These are phyloP conservation scores for Sugiyamaella floridensis DNA, from an alignment of 805 yeast genomes.

Conservation along the genomic window DNA sequence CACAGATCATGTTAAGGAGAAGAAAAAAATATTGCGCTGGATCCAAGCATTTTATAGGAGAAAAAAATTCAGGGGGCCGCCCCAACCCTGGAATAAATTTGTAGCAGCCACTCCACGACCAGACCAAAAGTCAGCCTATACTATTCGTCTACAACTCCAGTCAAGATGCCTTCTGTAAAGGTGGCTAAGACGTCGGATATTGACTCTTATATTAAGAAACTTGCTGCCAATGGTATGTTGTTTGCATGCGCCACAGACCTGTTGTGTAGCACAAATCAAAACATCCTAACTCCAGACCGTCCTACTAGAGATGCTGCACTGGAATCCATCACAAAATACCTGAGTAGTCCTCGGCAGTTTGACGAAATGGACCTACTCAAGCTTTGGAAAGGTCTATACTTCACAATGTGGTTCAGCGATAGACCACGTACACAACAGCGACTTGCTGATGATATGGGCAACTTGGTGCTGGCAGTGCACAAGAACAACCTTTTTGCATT, in stretches of 20 bases:
- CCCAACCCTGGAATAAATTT: not conserved
- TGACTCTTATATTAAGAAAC: constrained; percentile 47
- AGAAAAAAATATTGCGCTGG: constrained; percentile 5
- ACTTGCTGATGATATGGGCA: constrained; percentile 67
- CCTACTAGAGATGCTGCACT: constrained; percentile 69
- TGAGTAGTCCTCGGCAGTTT: constrained; percentile 38
- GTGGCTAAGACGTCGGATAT: constrained; percentile 5
- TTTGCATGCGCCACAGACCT: not conserved
- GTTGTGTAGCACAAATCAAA: not conserved
- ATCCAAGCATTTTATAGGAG: not conserved
- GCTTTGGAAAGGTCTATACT: constrained; percentile 94
- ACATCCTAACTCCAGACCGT: constrained; percentile 38
- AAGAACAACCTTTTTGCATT: constrained; percentile 43
- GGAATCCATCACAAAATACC: constrained; percentile 52
- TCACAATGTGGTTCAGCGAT: constrained; percentile 94
- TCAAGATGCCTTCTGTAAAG: constrained; percentile 12
- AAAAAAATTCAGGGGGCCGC: not conserved
- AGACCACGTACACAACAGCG: constrained; percentile 87
- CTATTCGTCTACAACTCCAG: not conserved
- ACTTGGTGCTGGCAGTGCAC: constrained; percentile 33
- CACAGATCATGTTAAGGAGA: constrained; percentile 18
- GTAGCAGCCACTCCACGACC: not conserved
- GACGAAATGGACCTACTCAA: constrained; percentile 59
- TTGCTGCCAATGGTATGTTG: constrained; percentile 57
- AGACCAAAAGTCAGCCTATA: not conserved